Conservation (phyloP, 306 rosid genomes). For the Glycine tomentella region DNA sequence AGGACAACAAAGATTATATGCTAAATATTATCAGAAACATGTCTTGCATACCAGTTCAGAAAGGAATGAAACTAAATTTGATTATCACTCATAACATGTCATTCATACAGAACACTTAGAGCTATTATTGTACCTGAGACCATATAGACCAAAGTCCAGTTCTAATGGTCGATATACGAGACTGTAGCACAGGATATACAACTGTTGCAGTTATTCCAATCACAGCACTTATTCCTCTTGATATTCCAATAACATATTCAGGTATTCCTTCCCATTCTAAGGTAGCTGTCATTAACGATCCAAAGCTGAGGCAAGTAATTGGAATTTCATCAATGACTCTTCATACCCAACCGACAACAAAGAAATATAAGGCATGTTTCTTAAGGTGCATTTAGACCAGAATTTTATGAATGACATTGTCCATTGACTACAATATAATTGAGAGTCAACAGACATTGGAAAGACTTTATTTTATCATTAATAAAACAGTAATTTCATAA, state of each 20-base stretch:
- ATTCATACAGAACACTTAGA: constrained; percentile 13
- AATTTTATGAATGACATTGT: neutral
- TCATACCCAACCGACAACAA: constrained; percentile 11
- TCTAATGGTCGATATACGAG: constrained; percentile 67
- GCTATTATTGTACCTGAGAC: constrained; percentile 70
- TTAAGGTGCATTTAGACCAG: neutral
- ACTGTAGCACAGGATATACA: constrained; percentile 67
- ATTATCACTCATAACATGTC: neutral
- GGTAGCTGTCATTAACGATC: constrained; percentile 91
- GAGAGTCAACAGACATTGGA: neutral
- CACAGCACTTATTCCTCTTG: constrained; percentile 73
- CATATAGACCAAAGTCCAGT: constrained; percentile 89
- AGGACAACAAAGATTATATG: neutral
- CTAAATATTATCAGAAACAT: neutral
- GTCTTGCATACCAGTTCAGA: constrained; percentile 9
- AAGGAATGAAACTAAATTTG: neutral
- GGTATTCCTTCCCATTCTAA: constrained; percentile 92
- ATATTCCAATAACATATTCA: constrained; percentile 75
- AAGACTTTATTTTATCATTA: neutral
- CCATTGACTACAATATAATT: neutral
- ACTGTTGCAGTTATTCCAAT: constrained; percentile 82
- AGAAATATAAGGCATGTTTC: constrained; percentile 16
- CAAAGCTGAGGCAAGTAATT: constrained; percentile 65
- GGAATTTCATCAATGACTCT: constrained; percentile 39
- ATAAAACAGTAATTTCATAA: neutral